Conservation (phyloP, 805 yeast genomes). For the Lipomyces sp. region DNA sequence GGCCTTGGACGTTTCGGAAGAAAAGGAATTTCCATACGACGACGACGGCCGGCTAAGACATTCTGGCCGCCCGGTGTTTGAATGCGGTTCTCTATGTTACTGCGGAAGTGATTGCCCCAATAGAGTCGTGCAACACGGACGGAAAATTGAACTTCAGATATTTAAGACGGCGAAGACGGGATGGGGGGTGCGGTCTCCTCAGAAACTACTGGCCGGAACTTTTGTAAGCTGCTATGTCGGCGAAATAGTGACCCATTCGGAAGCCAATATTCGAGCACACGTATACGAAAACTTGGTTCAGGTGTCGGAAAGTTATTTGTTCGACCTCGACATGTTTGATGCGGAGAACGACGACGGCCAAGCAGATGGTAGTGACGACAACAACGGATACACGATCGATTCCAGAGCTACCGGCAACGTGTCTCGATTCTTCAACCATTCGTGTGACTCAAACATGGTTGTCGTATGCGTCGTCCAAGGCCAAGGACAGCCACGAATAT, state of each 20-base stretch:
- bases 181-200: conserved; percentile 28
- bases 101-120: conserved; percentile 16
- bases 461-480: conserved; percentile 8
- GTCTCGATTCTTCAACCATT: conserved; percentile 24
- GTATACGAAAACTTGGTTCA: conserved; percentile 1
- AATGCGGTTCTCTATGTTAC: conserved; percentile 17
- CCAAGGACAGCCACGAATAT: neutral
- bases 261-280: conserved; percentile 19
- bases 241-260: conserved; percentile 17
- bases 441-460: conserved; percentile 22
- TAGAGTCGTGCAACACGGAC: conserved; percentile 23
- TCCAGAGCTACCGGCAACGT: conserved; percentile 13
- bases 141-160: conserved; percentile 16
- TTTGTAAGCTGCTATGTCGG: conserved; percentile 22
- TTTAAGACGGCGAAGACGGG: conserved; percentile 21
- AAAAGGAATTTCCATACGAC: conserved; percentile 3
- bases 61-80: conserved; percentile 13
- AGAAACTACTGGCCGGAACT: conserved; percentile 13
- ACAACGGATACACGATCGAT: conserved; percentile 10
- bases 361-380: neutral
- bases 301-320: neutral
- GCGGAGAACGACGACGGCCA: conserved; percentile 2
- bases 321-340: conserved; percentile 15
- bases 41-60: conserved; percentile 12
- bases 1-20: neutral